A percentile compares a stretch with the other conserved stretches of the same genome.
These are phyloP conservation scores for Eudorina sp. DNA, from an alignment of 139 green algal species.

Conservation along the genomic window DNA sequence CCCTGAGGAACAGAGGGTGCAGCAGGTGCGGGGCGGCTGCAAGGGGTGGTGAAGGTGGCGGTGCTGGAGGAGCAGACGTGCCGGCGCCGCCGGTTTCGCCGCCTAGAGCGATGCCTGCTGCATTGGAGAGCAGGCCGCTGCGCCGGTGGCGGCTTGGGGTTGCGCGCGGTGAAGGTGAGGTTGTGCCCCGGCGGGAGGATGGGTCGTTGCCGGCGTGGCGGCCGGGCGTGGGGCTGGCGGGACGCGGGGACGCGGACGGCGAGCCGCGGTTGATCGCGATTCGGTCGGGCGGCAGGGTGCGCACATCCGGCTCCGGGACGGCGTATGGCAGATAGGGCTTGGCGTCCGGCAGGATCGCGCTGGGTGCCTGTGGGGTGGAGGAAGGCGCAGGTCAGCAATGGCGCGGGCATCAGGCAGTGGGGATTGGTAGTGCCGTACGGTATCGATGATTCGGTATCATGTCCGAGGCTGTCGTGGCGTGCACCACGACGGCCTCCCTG, in stretches of 20 bases:
- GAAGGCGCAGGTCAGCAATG: no score
- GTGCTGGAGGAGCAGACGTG: background rate
- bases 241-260: background rate
- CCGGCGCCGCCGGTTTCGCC: no score
- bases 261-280: conserved; percentile 1
- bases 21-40: background rate
- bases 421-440: background rate
- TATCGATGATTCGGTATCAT: background rate
- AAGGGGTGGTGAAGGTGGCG: background rate
- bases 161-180: background rate
- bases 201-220: background rate
- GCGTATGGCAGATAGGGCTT: conserved; percentile 47
- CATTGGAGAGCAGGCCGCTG: background rate
- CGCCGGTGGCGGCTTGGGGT: background rate
- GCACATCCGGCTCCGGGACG: background rate
- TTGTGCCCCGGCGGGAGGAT: background rate
- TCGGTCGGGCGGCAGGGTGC: background rate
- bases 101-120: no score
- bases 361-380: background rate
- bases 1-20: conserved; percentile 1
- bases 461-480: no score
- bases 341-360: conserved; percentile 8
- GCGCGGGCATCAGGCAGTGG: background rate
- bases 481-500: no score
- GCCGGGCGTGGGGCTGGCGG: no score